Conservation (phyloP, 2,329 filamentous ascomycete species). For the Chrysoporthe austroafricana region DNA sequence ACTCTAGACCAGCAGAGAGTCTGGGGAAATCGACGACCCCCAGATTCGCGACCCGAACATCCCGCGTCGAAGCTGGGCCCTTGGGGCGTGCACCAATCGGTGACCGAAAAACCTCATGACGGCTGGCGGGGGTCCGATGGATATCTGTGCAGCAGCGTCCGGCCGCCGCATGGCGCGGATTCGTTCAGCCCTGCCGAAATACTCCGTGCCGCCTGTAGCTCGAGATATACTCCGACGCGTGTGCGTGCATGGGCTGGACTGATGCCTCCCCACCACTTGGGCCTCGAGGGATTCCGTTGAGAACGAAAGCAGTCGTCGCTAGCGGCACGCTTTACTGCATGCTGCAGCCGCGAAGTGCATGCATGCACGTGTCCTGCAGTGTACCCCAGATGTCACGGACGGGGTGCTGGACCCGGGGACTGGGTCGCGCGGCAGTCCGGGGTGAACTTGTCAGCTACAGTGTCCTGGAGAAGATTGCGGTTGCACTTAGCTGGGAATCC, state of each 20-base stretch:
- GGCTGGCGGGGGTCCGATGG: neutral
- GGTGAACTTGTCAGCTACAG: neutral
- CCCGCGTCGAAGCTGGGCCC: neutral
- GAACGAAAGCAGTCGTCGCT: neutral
- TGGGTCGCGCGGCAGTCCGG: neutral
- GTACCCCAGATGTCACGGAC: neutral
- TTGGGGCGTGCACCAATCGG: neutral
- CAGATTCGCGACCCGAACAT: constrained; percentile 2
- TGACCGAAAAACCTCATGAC: constrained; percentile 13
- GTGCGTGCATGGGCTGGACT: neutral
- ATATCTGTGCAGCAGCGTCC: neutral
- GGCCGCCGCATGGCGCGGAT: neutral
- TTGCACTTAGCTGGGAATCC: neutral
- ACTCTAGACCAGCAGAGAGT: neutral
- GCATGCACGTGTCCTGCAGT: constrained; percentile 2
- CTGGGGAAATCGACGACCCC: neutral
- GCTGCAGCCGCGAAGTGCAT: neutral
- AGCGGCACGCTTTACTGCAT: neutral
- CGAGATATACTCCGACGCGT: neutral
- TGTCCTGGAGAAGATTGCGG: neutral
- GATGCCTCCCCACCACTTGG: neutral
- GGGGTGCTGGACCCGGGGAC: neutral
- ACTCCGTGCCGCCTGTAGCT: neutral
- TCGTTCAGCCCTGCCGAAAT: neutral
- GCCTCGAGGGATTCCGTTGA: neutral